Evolutionary conservation across 2,329 filamentous ascomycete species (phyloP), one percentile per base, ranked within the genome.

Genomic region (Ophiostoma angusticollis): DNA sequence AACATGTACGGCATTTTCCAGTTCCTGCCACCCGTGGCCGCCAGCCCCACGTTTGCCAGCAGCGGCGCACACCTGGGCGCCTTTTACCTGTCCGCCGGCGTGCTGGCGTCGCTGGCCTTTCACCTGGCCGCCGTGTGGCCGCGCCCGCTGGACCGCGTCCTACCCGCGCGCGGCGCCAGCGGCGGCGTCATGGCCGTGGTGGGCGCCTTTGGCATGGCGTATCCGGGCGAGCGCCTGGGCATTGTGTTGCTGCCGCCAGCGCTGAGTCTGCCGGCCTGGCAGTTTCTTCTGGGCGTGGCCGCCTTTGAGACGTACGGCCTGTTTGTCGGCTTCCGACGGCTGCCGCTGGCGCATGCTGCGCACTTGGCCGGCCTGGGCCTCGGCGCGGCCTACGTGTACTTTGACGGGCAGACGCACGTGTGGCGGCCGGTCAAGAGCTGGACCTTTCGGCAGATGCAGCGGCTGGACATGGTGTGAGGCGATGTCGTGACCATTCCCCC

Each of bases 1-100:
- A 57, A 56, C 44, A 57, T 56, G 52, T 47, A 50, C 13, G 49
- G 40, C 1, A 28, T 56, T 3, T 41, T 45, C 31, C 49, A 49
- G 25, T 50, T 55, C 9, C 43, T 53, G 21, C 45, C 45, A 4
- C 37, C 43, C 0, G 44, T 54, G n/a, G 46, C 50, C 2, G 17
- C 19, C n/a, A 47, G 42, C 33, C 37, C 27, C 6, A 42, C 45
- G 3, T 52, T 53, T 28, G 22, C 18, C 6, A 37, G 34, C 11
- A 50, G 47, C 19, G 50, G 47, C 21, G 47, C 46, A 38, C 51
- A 54, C 35, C 39, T 52, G 6, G 42, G 43, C 6, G 47, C 51
- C 9, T 54, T 54, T 32, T 52, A 52, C 29, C 42, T 53, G 8
- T 48, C 49, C 2, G 39, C 47, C 11, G 50, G 50, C 17, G 36